Evolutionary conservation across 2,329 filamentous ascomycete species (phyloP).

Genomic region (Thelonectria blattea): DNA sequence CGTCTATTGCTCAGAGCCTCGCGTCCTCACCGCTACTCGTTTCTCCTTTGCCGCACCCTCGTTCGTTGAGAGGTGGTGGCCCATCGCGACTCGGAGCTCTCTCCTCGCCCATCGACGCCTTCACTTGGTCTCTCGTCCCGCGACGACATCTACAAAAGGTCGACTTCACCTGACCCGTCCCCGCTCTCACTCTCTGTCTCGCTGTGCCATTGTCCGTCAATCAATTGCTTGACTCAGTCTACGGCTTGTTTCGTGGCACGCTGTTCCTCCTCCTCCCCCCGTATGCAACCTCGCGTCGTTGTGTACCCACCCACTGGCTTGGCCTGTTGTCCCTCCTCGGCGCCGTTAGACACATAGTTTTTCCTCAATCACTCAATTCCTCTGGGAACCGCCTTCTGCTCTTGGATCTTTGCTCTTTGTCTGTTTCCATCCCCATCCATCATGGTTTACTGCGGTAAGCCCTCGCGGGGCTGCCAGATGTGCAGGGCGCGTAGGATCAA

Average conservation of each 20-base stretch:
- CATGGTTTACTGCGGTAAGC: conserved; percentile 72
- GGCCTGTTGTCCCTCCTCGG: conserved; percentile 32
- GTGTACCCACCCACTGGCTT: conserved; percentile 33
- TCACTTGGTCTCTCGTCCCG: background rate
- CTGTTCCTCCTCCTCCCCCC: conserved; percentile 23
- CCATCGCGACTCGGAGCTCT: background rate
- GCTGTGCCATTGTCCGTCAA: conserved; percentile 7
- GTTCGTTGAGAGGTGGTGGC: background rate
- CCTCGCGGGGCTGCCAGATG: conserved; percentile 74
- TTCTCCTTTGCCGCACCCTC: background rate
- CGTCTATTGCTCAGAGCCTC: background rate
- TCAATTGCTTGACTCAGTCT: conserved; percentile 16
- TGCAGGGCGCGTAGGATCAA: conserved; percentile 76
- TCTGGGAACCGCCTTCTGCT: conserved; percentile 5
- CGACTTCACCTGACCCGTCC: background rate
- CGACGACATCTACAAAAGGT: background rate
- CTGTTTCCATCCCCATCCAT: conserved; percentile 26
- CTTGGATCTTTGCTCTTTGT: background rate
- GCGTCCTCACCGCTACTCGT: background rate
- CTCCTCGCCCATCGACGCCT: background rate
- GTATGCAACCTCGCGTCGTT: conserved; percentile 38
- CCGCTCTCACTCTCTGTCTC: conserved; percentile 1
- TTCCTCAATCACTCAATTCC: conserved; percentile 16
- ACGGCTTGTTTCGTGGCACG: conserved; percentile 19
- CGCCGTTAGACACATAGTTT: conserved; percentile 28